A percentile compares a stretch with the other conserved stretches of the same genome.
Evolutionary conservation across 179 eudicot species (phyloP).

Genomic region (Beta macrorhiza): DNA sequence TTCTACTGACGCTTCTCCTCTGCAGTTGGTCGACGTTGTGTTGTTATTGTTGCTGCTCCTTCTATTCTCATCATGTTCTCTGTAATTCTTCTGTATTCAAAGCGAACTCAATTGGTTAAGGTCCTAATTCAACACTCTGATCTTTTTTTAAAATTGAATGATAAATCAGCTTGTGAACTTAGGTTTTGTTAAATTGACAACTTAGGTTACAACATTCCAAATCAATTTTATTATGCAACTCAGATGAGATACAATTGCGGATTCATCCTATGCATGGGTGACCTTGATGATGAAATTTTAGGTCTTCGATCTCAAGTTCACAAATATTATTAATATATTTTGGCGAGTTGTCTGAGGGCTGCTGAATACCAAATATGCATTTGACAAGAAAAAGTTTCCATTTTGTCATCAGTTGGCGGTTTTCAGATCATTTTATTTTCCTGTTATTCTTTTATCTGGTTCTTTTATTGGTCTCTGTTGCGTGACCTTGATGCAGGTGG

Average conservation of each 20-base stretch:
- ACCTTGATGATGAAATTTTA: slow-evolving; percentile 65
- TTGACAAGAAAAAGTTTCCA: not conserved
- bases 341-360: not conserved
- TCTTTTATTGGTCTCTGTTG: slow-evolving; percentile 14
- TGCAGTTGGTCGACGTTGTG: no score
- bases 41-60: no score
- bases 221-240: slow-evolving; percentile 10
- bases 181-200: no score
- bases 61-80: no score
- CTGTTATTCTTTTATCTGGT: not conserved
- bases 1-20: no score
- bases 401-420: not conserved
- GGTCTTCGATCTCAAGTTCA: slow-evolving; percentile 81
- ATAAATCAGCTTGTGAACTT: no score
- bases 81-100: no score
- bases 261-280: slow-evolving; percentile 84
- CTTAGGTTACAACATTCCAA: no score
- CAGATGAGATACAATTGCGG: slow-evolving; percentile 77
- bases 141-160: no score
- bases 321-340: not conserved
- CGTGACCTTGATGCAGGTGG: slow-evolving; percentile 59
- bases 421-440: not conserved
- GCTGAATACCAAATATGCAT: not conserved
- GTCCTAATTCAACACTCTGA: no score
- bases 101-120: no score